phyloP scores from a whole-genome alignment of 2,329 filamentous ascomycete genomes.

The Pseudogymnoascus sp. region DNA sequence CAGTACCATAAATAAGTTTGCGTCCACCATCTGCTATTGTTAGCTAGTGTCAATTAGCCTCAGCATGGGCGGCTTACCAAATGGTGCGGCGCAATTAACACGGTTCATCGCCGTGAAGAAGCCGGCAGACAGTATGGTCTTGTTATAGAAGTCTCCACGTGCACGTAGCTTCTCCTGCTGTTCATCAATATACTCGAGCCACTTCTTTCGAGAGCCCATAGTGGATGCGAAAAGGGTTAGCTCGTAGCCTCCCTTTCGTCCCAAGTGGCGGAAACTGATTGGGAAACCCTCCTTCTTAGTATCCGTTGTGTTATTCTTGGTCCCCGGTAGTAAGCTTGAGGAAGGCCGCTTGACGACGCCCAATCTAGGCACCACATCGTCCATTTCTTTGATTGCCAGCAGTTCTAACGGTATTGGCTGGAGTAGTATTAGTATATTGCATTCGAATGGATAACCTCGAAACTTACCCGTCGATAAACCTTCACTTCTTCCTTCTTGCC shows the following conservation, averaged over 20 bases:
- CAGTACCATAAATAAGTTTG: constrained; percentile 90
- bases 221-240: constrained; percentile 81
- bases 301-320: constrained; percentile 43
- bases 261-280: constrained; percentile 92
- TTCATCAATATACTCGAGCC: constrained; percentile 89
- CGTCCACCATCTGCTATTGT: constrained; percentile 65
- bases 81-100: constrained; percentile 91
- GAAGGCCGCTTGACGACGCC: constrained; percentile 81
- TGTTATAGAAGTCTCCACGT: constrained; percentile 85
- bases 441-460: neutral
- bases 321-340: constrained; percentile 67
- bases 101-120: constrained; percentile 64
- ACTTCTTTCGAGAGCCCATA: constrained; percentile 83
- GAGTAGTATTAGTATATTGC: constrained; percentile 10
- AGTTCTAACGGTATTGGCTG: constrained; percentile 89
- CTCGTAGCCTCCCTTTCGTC: constrained; percentile 83
- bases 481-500: constrained; percentile 94
- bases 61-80: constrained; percentile 35
- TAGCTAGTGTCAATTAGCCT: constrained; percentile 31
- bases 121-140: constrained; percentile 50
- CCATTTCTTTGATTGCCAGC: constrained; percentile 92
- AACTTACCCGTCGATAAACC: constrained; percentile 69
- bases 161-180: constrained; percentile 83
- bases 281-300: constrained; percentile 73
- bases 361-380: constrained; percentile 77